phyloP scores from a whole-genome alignment of 106 monocot genomes.

The Alisma plantagoaquatica region DNA sequence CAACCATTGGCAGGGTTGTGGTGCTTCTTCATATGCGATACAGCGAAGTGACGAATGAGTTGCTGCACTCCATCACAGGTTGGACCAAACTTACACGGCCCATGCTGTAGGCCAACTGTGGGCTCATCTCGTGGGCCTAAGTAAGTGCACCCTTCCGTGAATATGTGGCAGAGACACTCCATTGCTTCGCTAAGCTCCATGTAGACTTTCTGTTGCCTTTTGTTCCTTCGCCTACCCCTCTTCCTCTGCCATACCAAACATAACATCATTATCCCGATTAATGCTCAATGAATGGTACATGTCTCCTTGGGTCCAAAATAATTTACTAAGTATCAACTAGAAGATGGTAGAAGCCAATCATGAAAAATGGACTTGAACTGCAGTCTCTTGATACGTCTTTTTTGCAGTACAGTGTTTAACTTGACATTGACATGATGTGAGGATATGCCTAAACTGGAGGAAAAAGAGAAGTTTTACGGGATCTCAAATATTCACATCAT shows the following conservation, averaged over 20 bases:
- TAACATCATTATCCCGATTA: no score
- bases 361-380: no score
- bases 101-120: no score
- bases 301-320: no score
- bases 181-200: conserved; percentile 52
- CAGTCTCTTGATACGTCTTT: no score
- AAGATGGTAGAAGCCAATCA: no score
- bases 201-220: conserved; percentile 28
- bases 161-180: conserved; percentile 64
- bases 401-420: no score
- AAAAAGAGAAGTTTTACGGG: no score
- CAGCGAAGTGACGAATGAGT: conserved; percentile 53
- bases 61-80: conserved; percentile 48
- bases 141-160: conserved; percentile 40
- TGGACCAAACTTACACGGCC: conserved; percentile 12
- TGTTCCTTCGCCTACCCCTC: conserved; percentile 22
- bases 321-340: no score
- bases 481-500: no score
- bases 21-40: conserved; percentile 26
- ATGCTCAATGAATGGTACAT: no score
- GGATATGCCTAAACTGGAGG: conserved; percentile 17
- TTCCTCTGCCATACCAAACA: conserved; percentile 28
- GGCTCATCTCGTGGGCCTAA: conserved; percentile 24
- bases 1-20: conserved; percentile 21
- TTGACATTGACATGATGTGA: neutral